Evolutionary conservation across 331 rosid genomes (phyloP).

Genomic region (Quercus lobata): DNA sequence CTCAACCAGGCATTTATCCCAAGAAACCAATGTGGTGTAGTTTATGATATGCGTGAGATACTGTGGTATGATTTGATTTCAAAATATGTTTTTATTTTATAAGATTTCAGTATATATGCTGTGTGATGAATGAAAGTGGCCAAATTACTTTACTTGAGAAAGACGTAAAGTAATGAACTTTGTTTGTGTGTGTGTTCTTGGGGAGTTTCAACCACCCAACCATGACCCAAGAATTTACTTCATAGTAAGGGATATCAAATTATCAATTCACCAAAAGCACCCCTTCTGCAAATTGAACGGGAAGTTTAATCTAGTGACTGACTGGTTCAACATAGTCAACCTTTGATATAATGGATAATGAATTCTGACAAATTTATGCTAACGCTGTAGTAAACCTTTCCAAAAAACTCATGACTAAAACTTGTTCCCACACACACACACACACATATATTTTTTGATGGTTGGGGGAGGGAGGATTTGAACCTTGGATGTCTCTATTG

Average conservation of each 20-base stretch:
- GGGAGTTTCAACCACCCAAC: slow-evolving; percentile 8
- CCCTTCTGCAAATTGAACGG: not conserved
- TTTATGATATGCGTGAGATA: not conserved
- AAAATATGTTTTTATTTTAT: not conserved
- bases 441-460: too few species aligned
- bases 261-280: not conserved
- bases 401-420: not conserved
- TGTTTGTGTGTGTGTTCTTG: not conserved
- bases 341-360: not conserved
- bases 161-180: not conserved
- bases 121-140: not conserved
- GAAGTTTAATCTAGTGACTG: not conserved
- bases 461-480: too few species aligned
- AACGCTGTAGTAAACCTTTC: not conserved
- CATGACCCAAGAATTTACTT: not conserved
- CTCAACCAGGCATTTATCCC: slow-evolving; percentile 13
- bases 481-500: too few species aligned
- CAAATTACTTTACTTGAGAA: not conserved
- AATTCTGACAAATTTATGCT: not conserved
- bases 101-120: not conserved
- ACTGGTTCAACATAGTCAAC: not conserved
- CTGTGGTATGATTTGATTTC: slow-evolving; percentile 23
- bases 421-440: not conserved
- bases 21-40: slow-evolving; percentile 22
- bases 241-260: not conserved